Percentiles rank a stretch among this genome's conserved stretches.
Conservation (phyloP, 768 basidiomycete genomes). For the Suillus placidus region DNA sequence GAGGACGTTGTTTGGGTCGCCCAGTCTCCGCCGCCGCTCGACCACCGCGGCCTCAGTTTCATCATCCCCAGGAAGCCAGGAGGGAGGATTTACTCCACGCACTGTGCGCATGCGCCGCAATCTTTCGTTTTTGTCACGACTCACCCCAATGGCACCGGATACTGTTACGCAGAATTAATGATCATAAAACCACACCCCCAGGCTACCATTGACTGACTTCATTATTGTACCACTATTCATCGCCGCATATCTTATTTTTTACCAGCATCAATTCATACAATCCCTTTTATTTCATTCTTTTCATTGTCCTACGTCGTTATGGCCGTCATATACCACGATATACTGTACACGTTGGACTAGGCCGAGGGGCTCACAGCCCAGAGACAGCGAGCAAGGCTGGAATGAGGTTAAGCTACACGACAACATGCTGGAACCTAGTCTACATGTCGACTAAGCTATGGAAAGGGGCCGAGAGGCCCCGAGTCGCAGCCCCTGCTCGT, state of each 20-base stretch:
- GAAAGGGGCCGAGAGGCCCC: too few relatives aligned
- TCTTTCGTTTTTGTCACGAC: slow-evolving; percentile 39
- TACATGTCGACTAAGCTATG: too few relatives aligned
- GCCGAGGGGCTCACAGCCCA: too few relatives aligned
- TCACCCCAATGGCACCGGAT: slow-evolving; percentile 26
- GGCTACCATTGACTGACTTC: slow-evolving; percentile 7
- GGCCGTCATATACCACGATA: not conserved
- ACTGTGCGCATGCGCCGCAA: slow-evolving; percentile 34
- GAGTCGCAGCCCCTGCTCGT: too few relatives aligned
- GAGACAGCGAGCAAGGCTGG: too few relatives aligned
- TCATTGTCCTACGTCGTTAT: not conserved
- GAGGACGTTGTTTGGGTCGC: slow-evolving; percentile 18
- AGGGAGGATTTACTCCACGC: slow-evolving; percentile 19
- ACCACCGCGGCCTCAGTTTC: slow-evolving; percentile 18
- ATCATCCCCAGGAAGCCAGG: slow-evolving; percentile 16
- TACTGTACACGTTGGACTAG: not conserved
- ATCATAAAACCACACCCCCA: slow-evolving; percentile 12
- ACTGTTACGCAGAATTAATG: slow-evolving; percentile 15
- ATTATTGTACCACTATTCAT: slow-evolving; percentile 10
- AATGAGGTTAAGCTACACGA: too few relatives aligned
- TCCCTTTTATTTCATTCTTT: slow-evolving; percentile 14
- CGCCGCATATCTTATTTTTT: slow-evolving; percentile 18
- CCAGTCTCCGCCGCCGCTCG: slow-evolving; percentile 23
- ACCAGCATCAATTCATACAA: slow-evolving; percentile 13
- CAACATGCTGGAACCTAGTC: too few relatives aligned